Evolutionary conservation across 805 yeast species (phyloP).

Genomic region (Helenozyma baotianmanensis): DNA sequence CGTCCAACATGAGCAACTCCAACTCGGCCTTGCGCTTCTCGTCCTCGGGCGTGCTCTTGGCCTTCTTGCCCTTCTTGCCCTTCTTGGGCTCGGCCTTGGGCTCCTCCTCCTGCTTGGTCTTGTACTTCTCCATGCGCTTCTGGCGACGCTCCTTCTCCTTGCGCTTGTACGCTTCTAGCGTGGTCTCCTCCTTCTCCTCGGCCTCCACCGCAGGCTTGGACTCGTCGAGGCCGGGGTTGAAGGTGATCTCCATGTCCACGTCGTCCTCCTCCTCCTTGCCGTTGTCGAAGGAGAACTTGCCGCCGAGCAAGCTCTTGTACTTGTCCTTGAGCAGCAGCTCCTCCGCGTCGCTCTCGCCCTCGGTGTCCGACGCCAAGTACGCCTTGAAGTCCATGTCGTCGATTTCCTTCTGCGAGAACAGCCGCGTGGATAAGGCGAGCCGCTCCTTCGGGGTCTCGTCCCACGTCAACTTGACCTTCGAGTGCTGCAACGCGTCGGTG

Average conservation of each 20-base stretch:
- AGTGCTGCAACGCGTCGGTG: conserved; percentile 94
- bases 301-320: conserved; percentile 55
- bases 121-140: conserved; percentile 72
- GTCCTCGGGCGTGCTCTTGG: conserved; percentile 6
- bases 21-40: conserved; percentile 53
- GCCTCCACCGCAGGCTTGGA: conserved; percentile 27
- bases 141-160: conserved; percentile 92
- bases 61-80: conserved; percentile 13
- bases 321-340: conserved; percentile 43
- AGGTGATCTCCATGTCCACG: conserved; percentile 92
- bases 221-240: conserved; percentile 74
- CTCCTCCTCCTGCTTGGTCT: conserved; percentile 52
- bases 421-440: conserved; percentile 65
- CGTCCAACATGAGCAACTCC: conserved; percentile 69
- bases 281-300: conserved; percentile 29
- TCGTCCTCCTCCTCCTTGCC: conserved; percentile 39
- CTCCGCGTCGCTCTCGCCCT: conserved; percentile 42
- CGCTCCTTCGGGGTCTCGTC: conserved; percentile 97
- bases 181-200: conserved; percentile 53
- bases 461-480: conserved; percentile 96
- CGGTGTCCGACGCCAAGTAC: conserved; percentile 62
- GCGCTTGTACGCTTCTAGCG: conserved; percentile 74
- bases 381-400: conserved; percentile 92
- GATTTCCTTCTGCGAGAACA: conserved; percentile 82
- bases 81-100: conserved; percentile 41